Percentiles rank a stretch among this genome's conserved stretches.
Evolutionary conservation across 1,284 basidiomycete genomes (phyloP).

Genomic region (Cutaneotrichosporon sp.): DNA sequence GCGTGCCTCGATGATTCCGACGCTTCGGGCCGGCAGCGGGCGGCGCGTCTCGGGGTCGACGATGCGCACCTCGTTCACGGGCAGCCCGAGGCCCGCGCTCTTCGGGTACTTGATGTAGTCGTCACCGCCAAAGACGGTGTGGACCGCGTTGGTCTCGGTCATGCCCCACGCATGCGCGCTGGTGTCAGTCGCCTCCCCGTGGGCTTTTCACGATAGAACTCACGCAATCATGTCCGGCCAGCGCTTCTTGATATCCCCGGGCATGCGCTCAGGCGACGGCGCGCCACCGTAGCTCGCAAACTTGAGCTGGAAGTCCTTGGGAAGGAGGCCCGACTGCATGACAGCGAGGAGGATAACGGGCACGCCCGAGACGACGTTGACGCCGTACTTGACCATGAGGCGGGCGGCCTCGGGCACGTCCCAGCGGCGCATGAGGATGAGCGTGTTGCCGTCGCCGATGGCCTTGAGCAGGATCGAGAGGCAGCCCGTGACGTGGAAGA

Average conservation of each 20-base stretch:
- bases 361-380: slow-evolving; percentile 45
- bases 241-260: slow-evolving; percentile 34
- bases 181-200: slow-evolving; percentile 28
- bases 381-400: slow-evolving; percentile 36
- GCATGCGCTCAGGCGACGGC: slow-evolving; percentile 39
- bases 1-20: slow-evolving; percentile 37
- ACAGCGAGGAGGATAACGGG: slow-evolving; percentile 44
- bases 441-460: slow-evolving; percentile 45
- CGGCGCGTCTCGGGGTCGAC: slow-evolving; percentile 36
- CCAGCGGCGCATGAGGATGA: slow-evolving; percentile 43
- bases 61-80: slow-evolving; percentile 37
- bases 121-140: slow-evolving; percentile 37
- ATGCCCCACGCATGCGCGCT: slow-evolving; percentile 44
- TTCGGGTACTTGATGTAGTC: slow-evolving; percentile 40
- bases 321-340: slow-evolving; percentile 37
- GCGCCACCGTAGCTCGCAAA: slow-evolving; percentile 49
- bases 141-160: slow-evolving; percentile 49
- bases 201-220: slow-evolving; percentile 28
- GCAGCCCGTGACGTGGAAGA: slow-evolving; percentile 51
- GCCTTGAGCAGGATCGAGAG: slow-evolving; percentile 45
- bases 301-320: slow-evolving; percentile 31
- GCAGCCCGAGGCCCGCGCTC: slow-evolving; percentile 24
- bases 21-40: slow-evolving; percentile 24
- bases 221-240: slow-evolving; percentile 40
- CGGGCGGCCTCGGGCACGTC: slow-evolving; percentile 34